Percentiles rank a stretch among this genome's conserved stretches.
phyloP scores from a whole-genome alignment of 768 basidiomycete genomes.

The Trametes elegans region DNA sequence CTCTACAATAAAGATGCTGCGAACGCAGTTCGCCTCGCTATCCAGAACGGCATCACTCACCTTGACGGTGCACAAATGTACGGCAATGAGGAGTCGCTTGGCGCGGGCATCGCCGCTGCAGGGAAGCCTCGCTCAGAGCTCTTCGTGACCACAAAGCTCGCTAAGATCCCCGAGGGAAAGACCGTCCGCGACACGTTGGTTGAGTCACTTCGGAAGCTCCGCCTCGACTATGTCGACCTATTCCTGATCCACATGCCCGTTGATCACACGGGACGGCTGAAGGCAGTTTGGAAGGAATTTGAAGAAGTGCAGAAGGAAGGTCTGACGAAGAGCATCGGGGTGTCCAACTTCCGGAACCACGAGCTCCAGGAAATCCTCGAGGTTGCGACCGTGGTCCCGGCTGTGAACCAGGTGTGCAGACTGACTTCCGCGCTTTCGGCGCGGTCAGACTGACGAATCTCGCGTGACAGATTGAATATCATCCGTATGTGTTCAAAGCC shows the following conservation, averaged over 20 bases:
- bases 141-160: conserved; percentile 45
- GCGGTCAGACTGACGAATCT: no score
- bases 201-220: conserved; percentile 40
- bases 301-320: conserved; percentile 43
- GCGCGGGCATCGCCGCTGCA: conserved; percentile 32
- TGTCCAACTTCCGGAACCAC: conserved; percentile 51
- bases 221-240: conserved; percentile 41
- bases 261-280: conserved; percentile 25
- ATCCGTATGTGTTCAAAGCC: conserved; percentile 38
- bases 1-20: conserved; percentile 31
- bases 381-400: conserved; percentile 43
- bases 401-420: conserved; percentile 49
- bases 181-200: conserved; percentile 38
- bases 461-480: conserved; percentile 35
- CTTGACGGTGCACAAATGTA: conserved; percentile 41
- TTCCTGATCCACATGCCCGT: conserved; percentile 44
- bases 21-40: conserved; percentile 28
- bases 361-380: conserved; percentile 44
- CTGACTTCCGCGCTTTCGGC: conserved; percentile 23
- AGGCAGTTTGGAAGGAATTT: conserved; percentile 43
- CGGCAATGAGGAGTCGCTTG: conserved; percentile 37
- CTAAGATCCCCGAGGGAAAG: conserved; percentile 28
- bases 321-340: conserved; percentile 42
- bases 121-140: conserved; percentile 38
- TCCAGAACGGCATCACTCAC: conserved; percentile 37